Base-by-base conservation (phyloP, 2,329 filamentous ascomycete species). In the Exophiala sp. region DNA sequence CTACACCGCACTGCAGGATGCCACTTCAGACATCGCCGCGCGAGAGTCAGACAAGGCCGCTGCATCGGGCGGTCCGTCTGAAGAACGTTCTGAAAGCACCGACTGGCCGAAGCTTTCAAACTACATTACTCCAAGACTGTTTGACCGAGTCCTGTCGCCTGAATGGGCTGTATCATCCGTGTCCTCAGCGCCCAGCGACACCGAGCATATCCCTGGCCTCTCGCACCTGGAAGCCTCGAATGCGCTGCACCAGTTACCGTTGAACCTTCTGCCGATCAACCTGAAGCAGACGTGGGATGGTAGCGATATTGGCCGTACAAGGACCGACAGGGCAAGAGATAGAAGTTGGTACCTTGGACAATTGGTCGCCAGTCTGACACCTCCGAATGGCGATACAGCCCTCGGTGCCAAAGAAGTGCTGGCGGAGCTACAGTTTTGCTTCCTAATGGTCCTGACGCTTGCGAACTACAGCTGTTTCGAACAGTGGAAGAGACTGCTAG, bases 401-500 rank as follows among this genome's bases (percentile, higher is more conserved):
- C 41, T 48, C 2, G 66, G 68, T 8, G 70, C 72, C 53, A 46
- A 52, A 5, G 65, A 73, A 35, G 45, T 76, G 1, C 62, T 83
- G 11, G 81, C 79, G 13, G 81, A 83, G 59, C 60, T 83, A 47
- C 79, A 83, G 57, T 80, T 83, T 59, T 73, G 73, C 24, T 83
- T 83, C 58, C 64, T 83, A 8, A 82, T 80, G 76, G 71, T 80
- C 1, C 60, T 83, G 51, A 81, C 79, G 3, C 68, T 83, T 55
- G 81, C 81, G 68, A 84, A 83, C 61, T 82, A 78, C 62, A 82
- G 79, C 1, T 83, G 80, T 59, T 66, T 83, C 2, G 79, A 83
- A 62, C 80, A 83, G 61, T 84, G 81, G 81, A 82, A 80, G 60
- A 67, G 81, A 30, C 57, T 83, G 9, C 65, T 83, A 8, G 66